Evolutionary conservation across 1,139 yeast species (phyloP), one percentile per base, ranked within the genome.

Genomic region (Sugiyamaella sp.): DNA sequence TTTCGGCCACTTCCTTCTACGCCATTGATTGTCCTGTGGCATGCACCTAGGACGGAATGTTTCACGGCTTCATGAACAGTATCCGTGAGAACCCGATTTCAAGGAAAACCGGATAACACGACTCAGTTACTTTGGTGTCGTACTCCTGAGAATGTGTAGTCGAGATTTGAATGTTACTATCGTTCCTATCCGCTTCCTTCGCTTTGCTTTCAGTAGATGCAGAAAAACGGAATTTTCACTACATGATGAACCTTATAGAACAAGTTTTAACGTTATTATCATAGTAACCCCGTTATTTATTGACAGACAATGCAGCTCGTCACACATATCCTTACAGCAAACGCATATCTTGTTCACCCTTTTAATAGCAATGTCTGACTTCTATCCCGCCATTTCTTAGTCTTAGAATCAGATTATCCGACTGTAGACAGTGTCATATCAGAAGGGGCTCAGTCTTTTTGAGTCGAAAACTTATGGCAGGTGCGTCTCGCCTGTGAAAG

Each of bases 1-100:
- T 41, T 41, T 41, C 45, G 45, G 45, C 29, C 35, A 6, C 29
- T 24, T 12, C 35, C 35, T 12, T 12, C 16, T 10, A 10, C 25
- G n/a, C 22, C 14, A 38, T 25, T 25, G 17, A 41, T 19, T 37
- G 17, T 37, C 17, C 20, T 37, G 9, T 37, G 2, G 17, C 22
- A 22, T n/a, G 6, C 20, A n/a, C 41, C 9, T 25, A 6, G 29
- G 29, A n/a, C n/a, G n/a, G n/a, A n/a, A n/a, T n/a, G n/a, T n/a
- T n/a, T n/a, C n/a, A n/a, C n/a, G n/a, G n/a, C n/a, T n/a, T n/a
- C n/a, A n/a, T n/a, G n/a, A n/a, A n/a, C n/a, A n/a, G n/a, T n/a
- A n/a, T n/a, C n/a, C n/a, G n/a, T n/a, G n/a, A n/a, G n/a, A n/a
- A n/a, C n/a, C n/a, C n/a, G n/a, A n/a, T n/a, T n/a, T n/a, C n/a